Evolutionary conservation across 495 filamentous ascomycete species (phyloP), one percentile per base, ranked within the genome.

Genomic region (Apiosordaria backusii): DNA sequence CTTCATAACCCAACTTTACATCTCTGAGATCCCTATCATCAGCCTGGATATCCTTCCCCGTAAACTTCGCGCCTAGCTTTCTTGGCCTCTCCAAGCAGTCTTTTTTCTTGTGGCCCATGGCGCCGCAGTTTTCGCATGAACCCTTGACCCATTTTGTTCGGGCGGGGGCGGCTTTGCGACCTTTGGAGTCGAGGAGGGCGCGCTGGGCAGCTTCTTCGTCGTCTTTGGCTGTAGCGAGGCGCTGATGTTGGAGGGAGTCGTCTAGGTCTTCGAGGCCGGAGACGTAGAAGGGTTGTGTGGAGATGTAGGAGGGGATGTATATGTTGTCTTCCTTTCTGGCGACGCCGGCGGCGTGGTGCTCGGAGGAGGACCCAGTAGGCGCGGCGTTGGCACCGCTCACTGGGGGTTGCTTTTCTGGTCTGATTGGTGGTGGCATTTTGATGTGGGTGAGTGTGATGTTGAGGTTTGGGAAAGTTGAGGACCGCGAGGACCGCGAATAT

Each of bases 251-350:
- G 59, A 99, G 92, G 72, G 97, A 98, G 70, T 99, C 95, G 67
- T 85, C 87, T 63, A 89, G 82, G 61, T 90, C 86, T 57, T 92
- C 74, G 52, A 75, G 89, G 67, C 96, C 90, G 75, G 89, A 88
- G 73, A 95, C 85, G 81, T 98, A 99, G 80, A 99, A 99, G 21
- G 95, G 95, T 68, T 96, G 95, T 77, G 96, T 96, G 70, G 93
- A 91, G 83, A 99, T 99, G 84, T 96, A 99, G 60, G 92, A 85
- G 10, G 95, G 95, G 77, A 99, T 99, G 84, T 99, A 99, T 80
- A 97, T 93, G 86, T 99, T 99, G 77, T 89, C 89, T 77, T 92
- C 89, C 72, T 93, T 92, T 64, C 81, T 84, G 60, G 85, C 82
- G 22, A 83, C 81, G 57, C 81, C 85, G 9, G 52, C 52, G 52